phyloP scores from a whole-genome alignment of 2,329 filamentous ascomycete species.

The Fusarium multiceps region DNA sequence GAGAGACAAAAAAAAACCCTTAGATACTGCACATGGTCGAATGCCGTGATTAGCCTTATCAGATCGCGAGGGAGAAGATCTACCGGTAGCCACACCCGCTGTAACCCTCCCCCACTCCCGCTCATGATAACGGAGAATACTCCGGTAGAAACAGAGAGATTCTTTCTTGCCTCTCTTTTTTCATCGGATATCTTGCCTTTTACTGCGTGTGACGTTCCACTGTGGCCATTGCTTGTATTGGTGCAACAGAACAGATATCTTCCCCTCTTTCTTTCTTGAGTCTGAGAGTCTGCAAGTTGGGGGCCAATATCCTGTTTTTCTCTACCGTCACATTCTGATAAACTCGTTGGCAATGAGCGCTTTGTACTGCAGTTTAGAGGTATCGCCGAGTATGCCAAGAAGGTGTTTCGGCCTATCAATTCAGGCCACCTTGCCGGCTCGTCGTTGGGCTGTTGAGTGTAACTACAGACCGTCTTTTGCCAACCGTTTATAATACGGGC shows the following conservation, averaged over 20 bases:
- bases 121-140: background rate
- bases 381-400: background rate
- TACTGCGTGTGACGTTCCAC: background rate
- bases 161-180: background rate
- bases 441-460: background rate
- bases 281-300: too few species aligned
- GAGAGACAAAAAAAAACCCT: background rate
- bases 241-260: background rate
- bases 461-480: background rate
- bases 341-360: background rate
- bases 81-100: slow-evolving; percentile 18
- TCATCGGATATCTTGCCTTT: background rate
- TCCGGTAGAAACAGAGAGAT: background rate
- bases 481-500: background rate
- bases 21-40: background rate
- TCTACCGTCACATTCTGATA: background rate
- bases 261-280: background rate
- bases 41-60: slow-evolving; percentile 25
- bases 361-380: too few species aligned
- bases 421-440: background rate
- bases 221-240: background rate
- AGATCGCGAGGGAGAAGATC: slow-evolving; percentile 24
- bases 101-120: slow-evolving; percentile 3
- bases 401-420: background rate
- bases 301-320: background rate